Evolutionary conservation across 2,329 filamentous ascomycete genomes (phyloP), one percentile per base, ranked within the genome.

Genomic region (Berkeleyomyces basicola): DNA sequence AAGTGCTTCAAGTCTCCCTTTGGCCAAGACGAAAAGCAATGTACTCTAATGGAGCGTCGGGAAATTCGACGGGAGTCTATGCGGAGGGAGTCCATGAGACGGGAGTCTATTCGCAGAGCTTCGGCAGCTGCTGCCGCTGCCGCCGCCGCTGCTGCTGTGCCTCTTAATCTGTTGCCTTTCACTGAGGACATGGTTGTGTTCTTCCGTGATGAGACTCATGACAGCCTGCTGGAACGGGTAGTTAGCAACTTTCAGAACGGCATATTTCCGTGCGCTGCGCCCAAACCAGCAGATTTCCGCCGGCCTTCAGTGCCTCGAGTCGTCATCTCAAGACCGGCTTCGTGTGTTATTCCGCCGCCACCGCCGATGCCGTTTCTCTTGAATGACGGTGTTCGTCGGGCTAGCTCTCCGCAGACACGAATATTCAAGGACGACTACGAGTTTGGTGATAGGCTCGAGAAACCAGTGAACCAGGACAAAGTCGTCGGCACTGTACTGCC

Each of bases 181-280:
- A 67, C 74, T 0, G 83, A 85, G 67, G 79, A 85, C 65, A 68
- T 84, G 1, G 74, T 84, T 2, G 73, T 86, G 33, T 74, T 80
- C 55, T 76, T 85, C 62, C 77, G 75, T 11, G 74, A 76, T 7
- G 75, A 76, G 1, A 69, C 71, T 0, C 68, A 70, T 0, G 74
- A 80, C 64, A 64, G 69, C 1, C 68, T 78, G 0, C 69, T 84
- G 1, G 75, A 78, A 31, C 73, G 73, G 0, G 74, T 79, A 14
- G 72, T 83, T 40, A 70, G 72, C 37, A 74, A 76, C 1, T 79
- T 82, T 66, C 74, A 72, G 63, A 69, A 73, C 23, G 72, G 74
- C 5, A 69, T 59, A 37, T 75, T 73, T 63, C 72, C 74, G 14
- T 62, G 57, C 47, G 59, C 49, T 4, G 23, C 57, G 1, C 61